Base-by-base conservation (phyloP, 805 yeast species). In the Sungouiozyma ichnusensis region DNA sequence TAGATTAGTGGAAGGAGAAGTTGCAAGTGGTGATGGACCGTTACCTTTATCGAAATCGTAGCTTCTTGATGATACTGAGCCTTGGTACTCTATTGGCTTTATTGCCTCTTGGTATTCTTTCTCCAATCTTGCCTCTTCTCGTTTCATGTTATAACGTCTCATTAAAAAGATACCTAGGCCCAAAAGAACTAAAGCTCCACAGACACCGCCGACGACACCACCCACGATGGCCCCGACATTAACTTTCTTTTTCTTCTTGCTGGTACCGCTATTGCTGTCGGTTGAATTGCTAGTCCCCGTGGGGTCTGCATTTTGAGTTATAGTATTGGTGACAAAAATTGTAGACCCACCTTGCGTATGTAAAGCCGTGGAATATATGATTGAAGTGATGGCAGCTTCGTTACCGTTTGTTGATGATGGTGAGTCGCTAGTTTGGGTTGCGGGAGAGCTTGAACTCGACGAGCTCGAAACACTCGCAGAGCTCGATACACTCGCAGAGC, bases 161-260 rank as follows among this genome's bases (percentile, higher is more conserved):
- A 24, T 24, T 24, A 24, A 24, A 11, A 24, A 24, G 29, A 24
- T 24, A 11, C 29, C 29, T 39, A 68, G 59, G 39, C 64, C 51
- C 36, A 69, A 60, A 39, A 71, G 40, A 20, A 71, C 53, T 3
- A 65, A 65, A 1, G 74, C 59, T 20, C 75, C 77, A 14, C 57
- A 72, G 13, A 75, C 62, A 18, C 74, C 77, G 16, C 82, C 82
- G 13, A 72, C 74, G 2, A 74, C 81, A 39, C 79, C 78, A 38
- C 82, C 82, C 6, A 76, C 80, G 29, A 76, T 76, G 17, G 81
- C 79, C 2, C 81, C 82, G 46, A 63, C 61, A 51, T 66, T 48
- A 50, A 47, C 39, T 51, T 49, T 44, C 34, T 56, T 45, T 41
- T 46, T 51, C 35, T 41, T 39, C 6, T 39, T 17, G 18, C 46